Evolutionary conservation across 176 grass and related monocot genomes (phyloP), one percentile per base, ranked within the genome.

Genomic region (Carex cristatella): DNA sequence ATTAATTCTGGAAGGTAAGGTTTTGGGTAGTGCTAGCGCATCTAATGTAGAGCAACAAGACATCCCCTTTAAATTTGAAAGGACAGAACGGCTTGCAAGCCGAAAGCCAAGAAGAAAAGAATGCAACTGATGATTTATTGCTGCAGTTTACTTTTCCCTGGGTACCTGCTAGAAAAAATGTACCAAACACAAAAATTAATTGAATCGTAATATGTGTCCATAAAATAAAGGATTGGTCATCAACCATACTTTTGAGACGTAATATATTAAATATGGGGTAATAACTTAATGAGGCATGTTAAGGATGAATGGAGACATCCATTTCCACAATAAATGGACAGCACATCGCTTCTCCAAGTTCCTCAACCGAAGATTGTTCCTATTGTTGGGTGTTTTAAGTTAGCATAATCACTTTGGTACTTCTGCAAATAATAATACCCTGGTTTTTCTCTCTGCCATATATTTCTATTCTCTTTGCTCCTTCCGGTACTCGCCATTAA

Each of bases 201-300:
- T 61, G 59, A 7, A 19, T n/a, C 16, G 5, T 61, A 61, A 19
- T 61, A 3, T 19, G 5, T 61, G 59, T 4, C 3, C 0, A 0
- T 38, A 38, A 38, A 38, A 38, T 38, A 38, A 38, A 38, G 37
- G 3, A 38, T 4, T 38, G 37, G 3, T 38, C 37, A 38, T 38
- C 37, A 4, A 38, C 3, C 2, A 38, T 38, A 38, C 37, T 48
- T 48, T 8, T 2, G 7, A 2, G 46, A 46, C 0, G 5, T 8
- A 46, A 46, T 46, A 46, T 46, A 46, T 6, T 46, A 46, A 46
- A 7, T 46, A 46, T 18, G 3, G 92, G 35, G 65, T 87, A 90
- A 7, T 90, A 85, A 54, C 33, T 4, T 38, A 38, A 38, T 38
- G 3, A 38, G 89, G 56, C n/a, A 91, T 89, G 42, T 46, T 46